phyloP scores from a whole-genome alignment of 352 stramenopile genomes.

The Pythium coloratum region DNA sequence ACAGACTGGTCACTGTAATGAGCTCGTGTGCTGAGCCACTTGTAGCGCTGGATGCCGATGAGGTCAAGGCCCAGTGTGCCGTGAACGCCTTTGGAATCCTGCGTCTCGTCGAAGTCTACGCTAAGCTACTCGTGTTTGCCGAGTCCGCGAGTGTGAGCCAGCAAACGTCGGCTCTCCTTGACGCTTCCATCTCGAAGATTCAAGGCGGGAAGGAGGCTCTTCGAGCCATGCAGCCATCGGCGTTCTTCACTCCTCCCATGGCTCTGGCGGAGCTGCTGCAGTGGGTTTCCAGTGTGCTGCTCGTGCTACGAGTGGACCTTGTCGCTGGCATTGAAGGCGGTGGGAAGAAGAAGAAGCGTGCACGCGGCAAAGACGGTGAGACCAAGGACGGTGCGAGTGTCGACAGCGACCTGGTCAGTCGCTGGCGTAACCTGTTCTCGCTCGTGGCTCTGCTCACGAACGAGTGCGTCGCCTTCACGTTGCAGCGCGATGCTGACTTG shows the following conservation, averaged over 20 bases:
- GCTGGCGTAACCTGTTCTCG: constrained; percentile 76
- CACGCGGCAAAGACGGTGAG: constrained; percentile 6
- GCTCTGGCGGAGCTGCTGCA: constrained; percentile 43
- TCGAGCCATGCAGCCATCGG: constrained; percentile 50
- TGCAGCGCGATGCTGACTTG: constrained; percentile 43
- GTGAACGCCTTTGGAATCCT: constrained; percentile 61
- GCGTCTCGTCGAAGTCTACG: constrained; percentile 71
- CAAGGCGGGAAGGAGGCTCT: constrained; percentile 40
- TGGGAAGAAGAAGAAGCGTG: constrained; percentile 34
- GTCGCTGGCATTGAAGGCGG: constrained; percentile 44
- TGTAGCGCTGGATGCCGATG: constrained; percentile 41
- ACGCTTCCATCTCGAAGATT: constrained; percentile 38
- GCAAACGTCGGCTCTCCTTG: constrained; percentile 42
- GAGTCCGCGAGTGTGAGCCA: constrained; percentile 54
- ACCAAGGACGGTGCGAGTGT: not conserved
- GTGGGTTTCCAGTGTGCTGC: constrained; percentile 55
- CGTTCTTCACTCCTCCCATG: constrained; percentile 58
- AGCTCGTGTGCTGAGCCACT: constrained; percentile 47
- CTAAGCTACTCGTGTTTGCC: constrained; percentile 53
- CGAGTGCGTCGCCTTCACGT: constrained; percentile 64
- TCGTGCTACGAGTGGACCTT: constrained; percentile 46
- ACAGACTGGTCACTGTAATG: constrained; percentile 43
- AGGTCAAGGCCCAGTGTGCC: constrained; percentile 45
- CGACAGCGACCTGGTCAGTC: constrained; percentile 36
- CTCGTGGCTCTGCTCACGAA: constrained; percentile 53